Percentiles rank a stretch among this genome's conserved stretches.
Evolutionary conservation across 129 eudicot genomes (phyloP).

Genomic region (Sambucus nigra): DNA sequence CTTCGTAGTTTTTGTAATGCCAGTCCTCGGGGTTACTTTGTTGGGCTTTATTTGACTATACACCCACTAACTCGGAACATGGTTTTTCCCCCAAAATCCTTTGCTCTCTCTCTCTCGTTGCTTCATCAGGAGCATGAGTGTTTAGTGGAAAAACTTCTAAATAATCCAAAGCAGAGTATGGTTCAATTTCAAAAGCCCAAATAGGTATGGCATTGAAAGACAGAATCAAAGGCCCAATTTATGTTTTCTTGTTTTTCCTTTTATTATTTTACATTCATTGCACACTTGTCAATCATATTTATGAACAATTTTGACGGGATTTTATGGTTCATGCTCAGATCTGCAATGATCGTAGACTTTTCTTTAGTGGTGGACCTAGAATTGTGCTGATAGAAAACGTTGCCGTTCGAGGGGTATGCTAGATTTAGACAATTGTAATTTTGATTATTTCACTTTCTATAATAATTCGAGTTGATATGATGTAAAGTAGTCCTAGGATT

Average conservation of each 20-base stretch:
- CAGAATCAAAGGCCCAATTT: neutral
- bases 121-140: slow-evolving; percentile 73
- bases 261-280: neutral
- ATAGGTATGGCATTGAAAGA: slow-evolving; percentile 32
- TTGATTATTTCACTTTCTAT: neutral
- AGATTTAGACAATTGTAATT: neutral
- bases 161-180: slow-evolving; percentile 93
- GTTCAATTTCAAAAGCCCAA: slow-evolving; percentile 97
- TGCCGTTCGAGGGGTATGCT: slow-evolving; percentile 69
- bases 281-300: neutral
- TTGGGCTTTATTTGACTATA: neutral
- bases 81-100: neutral
- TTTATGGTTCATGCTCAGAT: slow-evolving; percentile 40
- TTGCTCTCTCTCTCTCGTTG: neutral
- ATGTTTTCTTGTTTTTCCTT: neutral
- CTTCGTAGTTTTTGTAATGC: neutral
- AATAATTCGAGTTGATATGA: neutral
- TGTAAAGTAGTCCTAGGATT: neutral
- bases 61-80: too few relatives aligned
- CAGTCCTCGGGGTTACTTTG: neutral
- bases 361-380: slow-evolving; percentile 81
- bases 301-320: neutral
- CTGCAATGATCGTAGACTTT: slow-evolving; percentile 76
- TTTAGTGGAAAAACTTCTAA: slow-evolving; percentile 91
- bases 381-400: slow-evolving; percentile 63